Conservation (phyloP, 805 yeast genomes). For the Candida silvatica region DNA sequence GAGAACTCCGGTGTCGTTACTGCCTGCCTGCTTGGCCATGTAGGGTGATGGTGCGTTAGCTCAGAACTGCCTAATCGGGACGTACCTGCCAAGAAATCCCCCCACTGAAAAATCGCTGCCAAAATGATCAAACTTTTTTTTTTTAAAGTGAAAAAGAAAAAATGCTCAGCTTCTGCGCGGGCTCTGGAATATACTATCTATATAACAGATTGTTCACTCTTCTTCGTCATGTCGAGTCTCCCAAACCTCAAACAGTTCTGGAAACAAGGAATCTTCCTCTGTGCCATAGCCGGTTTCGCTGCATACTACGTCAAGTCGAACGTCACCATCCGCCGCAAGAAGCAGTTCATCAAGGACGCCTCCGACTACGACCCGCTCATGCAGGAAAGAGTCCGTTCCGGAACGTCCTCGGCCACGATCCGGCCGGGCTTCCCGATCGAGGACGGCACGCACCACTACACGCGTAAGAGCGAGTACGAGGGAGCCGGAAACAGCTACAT, state of each 20-base stretch:
- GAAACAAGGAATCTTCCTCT: constrained; percentile 23
- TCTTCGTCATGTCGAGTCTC: no score
- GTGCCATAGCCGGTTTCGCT: constrained; percentile 22
- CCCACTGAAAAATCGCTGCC: no score
- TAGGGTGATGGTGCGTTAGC: no score
- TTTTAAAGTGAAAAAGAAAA: no score
- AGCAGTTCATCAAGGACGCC: constrained; percentile 26
- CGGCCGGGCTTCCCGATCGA: constrained; percentile 27
- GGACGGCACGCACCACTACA: constrained; percentile 28
- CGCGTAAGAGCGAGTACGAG: constrained; percentile 55
- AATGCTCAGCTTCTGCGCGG: no score
- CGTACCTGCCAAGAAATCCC: no score
- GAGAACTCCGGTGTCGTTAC: constrained; percentile 31
- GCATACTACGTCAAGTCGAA: constrained; percentile 27
- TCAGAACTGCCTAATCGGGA: no score
- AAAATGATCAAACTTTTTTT: no score
- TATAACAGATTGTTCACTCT: no score
- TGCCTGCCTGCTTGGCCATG: no score
- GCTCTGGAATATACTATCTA: no score
- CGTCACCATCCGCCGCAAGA: constrained; percentile 25
- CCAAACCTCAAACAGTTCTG: constrained; percentile 22
- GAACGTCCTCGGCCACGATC: constrained; percentile 17
- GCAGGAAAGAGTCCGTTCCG: constrained; percentile 13
- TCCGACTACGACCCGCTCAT: constrained; percentile 23
- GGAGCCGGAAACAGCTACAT: constrained; percentile 57